Percentiles rank a stretch among this genome's conserved stretches.
Evolutionary conservation across 805 yeast species (phyloP).

Genomic region (Priceomyces castillae): DNA sequence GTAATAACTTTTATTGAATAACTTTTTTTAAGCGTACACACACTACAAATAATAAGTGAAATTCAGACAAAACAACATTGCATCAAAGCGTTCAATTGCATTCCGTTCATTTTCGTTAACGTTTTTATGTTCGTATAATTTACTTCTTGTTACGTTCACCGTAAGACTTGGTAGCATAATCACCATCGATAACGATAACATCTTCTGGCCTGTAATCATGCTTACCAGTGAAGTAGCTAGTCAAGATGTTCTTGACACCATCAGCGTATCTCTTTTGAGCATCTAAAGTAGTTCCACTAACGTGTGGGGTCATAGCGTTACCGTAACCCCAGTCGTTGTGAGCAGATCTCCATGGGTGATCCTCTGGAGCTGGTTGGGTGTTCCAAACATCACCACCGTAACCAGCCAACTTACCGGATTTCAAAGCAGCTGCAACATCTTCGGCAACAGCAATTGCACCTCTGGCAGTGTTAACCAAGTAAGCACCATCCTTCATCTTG

Average conservation of each 20-base stretch:
- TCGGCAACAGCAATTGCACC: slow-evolving; percentile 75
- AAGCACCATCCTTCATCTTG: slow-evolving; percentile 70
- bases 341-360: slow-evolving; percentile 77
- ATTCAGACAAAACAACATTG: too few species aligned
- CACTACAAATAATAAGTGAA: too few species aligned
- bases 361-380: slow-evolving; percentile 79
- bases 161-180: slow-evolving; percentile 71
- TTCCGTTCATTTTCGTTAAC: too few species aligned
- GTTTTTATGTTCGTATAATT: neutral
- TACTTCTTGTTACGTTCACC: slow-evolving; percentile 39
- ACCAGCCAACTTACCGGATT: slow-evolving; percentile 67
- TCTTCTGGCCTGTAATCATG: slow-evolving; percentile 74
- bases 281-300: slow-evolving; percentile 75
- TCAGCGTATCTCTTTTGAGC: slow-evolving; percentile 73
- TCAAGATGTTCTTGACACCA: slow-evolving; percentile 66
- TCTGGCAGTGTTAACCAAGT: slow-evolving; percentile 76
- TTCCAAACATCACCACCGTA: slow-evolving; percentile 87
- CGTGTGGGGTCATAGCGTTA: slow-evolving; percentile 83
- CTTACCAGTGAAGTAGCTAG: slow-evolving; percentile 59
- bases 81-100: neutral
- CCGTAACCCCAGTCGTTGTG: slow-evolving; percentile 66
- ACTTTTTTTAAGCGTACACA: too few species aligned
- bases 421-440: slow-evolving; percentile 73
- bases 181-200: slow-evolving; percentile 66
- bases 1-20: too few species aligned